Evolutionary conservation across 1,284 basidiomycete genomes (phyloP), one percentile per base, ranked within the genome.

Genomic region (Xanthoconium separans): DNA sequence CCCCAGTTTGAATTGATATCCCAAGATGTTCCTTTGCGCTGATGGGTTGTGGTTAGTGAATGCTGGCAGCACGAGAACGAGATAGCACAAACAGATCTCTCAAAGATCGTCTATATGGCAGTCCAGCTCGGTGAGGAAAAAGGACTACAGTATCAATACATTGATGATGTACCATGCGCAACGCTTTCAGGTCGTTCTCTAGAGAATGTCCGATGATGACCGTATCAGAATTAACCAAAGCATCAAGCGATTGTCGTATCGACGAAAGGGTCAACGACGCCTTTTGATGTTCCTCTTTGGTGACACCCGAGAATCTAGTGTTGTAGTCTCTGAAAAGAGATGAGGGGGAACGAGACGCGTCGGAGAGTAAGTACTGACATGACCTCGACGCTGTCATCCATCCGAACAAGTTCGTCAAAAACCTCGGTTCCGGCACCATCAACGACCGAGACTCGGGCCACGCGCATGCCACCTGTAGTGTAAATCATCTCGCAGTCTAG

Each of bases 401-500:
- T 90, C 40, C 83, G 78, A 20, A 96, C 83, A 37, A 91, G 72
- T 67, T 95, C 83, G 68, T 98, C 95, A 50, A 95, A 86, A 1
- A 96, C 77, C 51, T 83, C 75, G 20, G 75, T 72, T 1, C 92
- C 93, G 1, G 78, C 70, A 9, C 85, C 84, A 63, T 95, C 88
- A 2, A 97, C 84, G 5, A 95, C 81, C 0, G 94, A 95, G 1
- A 95, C 85, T 7, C 95, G 82, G 5, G 93, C 95, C 8, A 95
- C 82, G 24, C 87, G 84, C 77, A 92, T 83, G 0, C 95, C 95
- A 6, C 88, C 89, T 0, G 93, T 95, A 0, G 92, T 91, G 72
- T 93, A 94, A 27, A 95, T 80, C 90, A 97, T 93, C 70, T 98
- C 95, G 67, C 91, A 95, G 70, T 96, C 94, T 48, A 96, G 73